A percentile compares a stretch with the other conserved stretches of the same genome.
phyloP scores from a whole-genome alignment of 257 asterid species.

The Solanum sparsipilum region DNA sequence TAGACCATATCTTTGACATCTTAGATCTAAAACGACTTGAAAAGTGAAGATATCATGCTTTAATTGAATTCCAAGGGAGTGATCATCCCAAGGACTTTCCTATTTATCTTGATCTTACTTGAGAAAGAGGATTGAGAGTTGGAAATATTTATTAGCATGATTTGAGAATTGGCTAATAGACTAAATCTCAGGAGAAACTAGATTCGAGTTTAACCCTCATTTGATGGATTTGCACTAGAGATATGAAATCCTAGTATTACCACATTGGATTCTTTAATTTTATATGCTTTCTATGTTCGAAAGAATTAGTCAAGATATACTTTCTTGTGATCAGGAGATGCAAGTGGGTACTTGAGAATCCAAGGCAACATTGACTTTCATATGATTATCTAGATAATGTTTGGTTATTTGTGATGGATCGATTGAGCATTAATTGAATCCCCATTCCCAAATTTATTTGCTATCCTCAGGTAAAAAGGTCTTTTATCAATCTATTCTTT shows the following conservation, averaged over 20 bases:
- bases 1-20: neutral
- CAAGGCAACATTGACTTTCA: neutral
- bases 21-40: neutral
- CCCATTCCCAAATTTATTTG: neutral
- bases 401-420: neutral
- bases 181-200: neutral
- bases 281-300: too few species aligned
- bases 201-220: neutral
- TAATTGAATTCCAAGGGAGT: neutral
- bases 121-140: neutral
- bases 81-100: neutral
- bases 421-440: neutral
- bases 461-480: neutral
- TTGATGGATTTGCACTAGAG: neutral
- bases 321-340: neutral
- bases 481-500: neutral
- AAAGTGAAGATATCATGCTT: neutral
- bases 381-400: neutral
- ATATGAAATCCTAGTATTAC: neutral
- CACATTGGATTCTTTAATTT: neutral
- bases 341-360: neutral
- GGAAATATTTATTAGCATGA: too few species aligned
- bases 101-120: neutral
- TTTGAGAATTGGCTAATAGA: neutral
- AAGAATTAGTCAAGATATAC: too few species aligned